phyloP scores from a whole-genome alignment of 2,329 filamentous ascomycete genomes.

The Trichocomaceae sp. region DNA sequence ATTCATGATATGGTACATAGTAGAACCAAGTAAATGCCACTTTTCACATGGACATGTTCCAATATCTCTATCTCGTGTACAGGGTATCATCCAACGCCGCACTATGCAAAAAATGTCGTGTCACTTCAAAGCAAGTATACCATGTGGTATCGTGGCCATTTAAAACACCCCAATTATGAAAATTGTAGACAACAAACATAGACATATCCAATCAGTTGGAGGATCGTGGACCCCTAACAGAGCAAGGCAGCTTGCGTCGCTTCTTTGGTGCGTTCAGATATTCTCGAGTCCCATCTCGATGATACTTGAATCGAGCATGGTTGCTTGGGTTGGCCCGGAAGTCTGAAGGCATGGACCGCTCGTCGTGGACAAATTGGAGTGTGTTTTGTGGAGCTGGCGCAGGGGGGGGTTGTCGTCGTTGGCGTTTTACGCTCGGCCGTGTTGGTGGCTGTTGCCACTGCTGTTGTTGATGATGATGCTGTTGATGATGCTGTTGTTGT shows the following conservation, averaged over 20 bases:
- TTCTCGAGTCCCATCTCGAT: constrained; percentile 12
- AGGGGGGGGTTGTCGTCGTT: background rate
- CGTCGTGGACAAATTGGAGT: constrained; percentile 13
- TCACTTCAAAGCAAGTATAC: too few species aligned
- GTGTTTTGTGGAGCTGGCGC: background rate
- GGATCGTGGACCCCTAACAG: background rate
- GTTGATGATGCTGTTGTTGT: too few species aligned
- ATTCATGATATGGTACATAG: too few species aligned
- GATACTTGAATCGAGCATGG: constrained; percentile 19
- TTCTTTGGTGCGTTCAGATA: constrained; percentile 18
- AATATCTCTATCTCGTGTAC: background rate
- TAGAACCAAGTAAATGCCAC: background rate
- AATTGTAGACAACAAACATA: background rate
- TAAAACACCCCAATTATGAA: background rate
- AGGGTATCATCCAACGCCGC: background rate
- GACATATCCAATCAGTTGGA: background rate
- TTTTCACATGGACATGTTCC: background rate
- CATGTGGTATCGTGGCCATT: too few species aligned
- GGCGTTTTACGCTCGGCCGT: background rate
- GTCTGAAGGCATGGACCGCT: constrained; percentile 12
- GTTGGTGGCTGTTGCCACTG: background rate
- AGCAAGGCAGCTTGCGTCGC: constrained; percentile 4
- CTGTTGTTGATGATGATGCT: too few species aligned
- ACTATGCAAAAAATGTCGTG: background rate
- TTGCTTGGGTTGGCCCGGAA: constrained; percentile 23